These are phyloP conservation scores for Clonostachys chloroleuca DNA, from an alignment of 2,329 filamentous ascomycete genomes.

Conservation along the genomic window DNA sequence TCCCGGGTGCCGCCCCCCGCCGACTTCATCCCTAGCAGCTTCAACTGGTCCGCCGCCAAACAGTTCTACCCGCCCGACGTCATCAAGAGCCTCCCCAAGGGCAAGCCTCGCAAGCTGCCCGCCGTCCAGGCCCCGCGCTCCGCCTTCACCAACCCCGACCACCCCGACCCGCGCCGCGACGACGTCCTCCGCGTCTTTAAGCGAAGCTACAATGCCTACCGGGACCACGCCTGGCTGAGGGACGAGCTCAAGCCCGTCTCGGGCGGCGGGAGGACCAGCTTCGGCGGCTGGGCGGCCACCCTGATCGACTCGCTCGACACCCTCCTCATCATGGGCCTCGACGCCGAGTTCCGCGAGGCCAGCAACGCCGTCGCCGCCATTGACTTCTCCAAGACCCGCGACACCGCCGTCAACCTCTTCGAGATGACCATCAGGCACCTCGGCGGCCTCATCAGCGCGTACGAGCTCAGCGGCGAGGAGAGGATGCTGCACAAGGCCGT, in stretches of 20 bases:
- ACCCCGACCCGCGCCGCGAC: conserved; percentile 4
- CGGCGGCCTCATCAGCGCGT: conserved; percentile 45
- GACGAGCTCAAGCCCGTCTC: conserved; percentile 47
- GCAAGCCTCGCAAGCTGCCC: not conserved
- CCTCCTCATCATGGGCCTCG: conserved; percentile 57
- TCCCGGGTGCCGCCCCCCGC: no score
- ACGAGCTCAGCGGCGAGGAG: conserved; percentile 39
- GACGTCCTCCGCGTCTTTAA: conserved; percentile 5
- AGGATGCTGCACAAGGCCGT: conserved; percentile 39
- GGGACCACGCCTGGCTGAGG: conserved; percentile 42
- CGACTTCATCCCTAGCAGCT: not conserved
- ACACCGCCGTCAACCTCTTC: conserved; percentile 38
- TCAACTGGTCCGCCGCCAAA: conserved; percentile 4
- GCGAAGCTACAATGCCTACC: conserved; percentile 42
- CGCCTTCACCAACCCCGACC: conserved; percentile 1
- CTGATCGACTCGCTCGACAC: conserved; percentile 58
- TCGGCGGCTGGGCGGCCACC: conserved; percentile 54
- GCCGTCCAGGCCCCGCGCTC: conserved; percentile 4
- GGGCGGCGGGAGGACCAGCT: conserved; percentile 38
- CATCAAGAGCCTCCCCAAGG: conserved; percentile 6
- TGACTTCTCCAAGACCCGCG: conserved; percentile 42
- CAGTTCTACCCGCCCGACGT: conserved; percentile 4
- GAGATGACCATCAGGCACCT: conserved; percentile 52
- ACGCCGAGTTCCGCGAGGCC: conserved; percentile 51
- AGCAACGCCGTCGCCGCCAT: conserved; percentile 39